Evolutionary conservation across 2,329 filamentous ascomycete species (phyloP).

Genomic region (Xylaria sp.): DNA sequence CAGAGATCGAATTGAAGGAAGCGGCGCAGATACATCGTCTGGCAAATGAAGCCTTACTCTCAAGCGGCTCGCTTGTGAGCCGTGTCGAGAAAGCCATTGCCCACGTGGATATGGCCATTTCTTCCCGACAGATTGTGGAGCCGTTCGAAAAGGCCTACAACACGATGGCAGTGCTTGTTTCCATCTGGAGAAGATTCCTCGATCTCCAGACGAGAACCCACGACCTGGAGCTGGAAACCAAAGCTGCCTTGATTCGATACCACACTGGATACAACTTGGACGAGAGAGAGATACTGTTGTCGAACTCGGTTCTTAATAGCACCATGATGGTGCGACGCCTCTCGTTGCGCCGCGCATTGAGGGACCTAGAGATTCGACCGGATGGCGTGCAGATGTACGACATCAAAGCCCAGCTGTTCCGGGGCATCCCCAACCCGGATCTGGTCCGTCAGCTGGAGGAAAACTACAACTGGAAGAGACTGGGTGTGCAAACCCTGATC

Average conservation of each 20-base stretch:
- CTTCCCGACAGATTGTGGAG: slow-evolving; percentile 8
- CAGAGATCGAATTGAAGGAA: slow-evolving; percentile 20
- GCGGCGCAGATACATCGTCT: slow-evolving; percentile 1
- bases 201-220: slow-evolving; percentile 21
- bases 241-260: slow-evolving; percentile 20
- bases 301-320: slow-evolving; percentile 4
- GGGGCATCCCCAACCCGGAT: slow-evolving; percentile 20
- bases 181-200: slow-evolving; percentile 19
- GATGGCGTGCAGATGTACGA: slow-evolving; percentile 16
- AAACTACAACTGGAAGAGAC: slow-evolving; percentile 19
- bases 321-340: slow-evolving; percentile 8
- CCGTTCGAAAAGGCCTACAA: slow-evolving; percentile 8
- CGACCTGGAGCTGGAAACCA: slow-evolving; percentile 18
- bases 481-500: slow-evolving; percentile 21
- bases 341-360: slow-evolving; percentile 22
- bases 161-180: slow-evolving; percentile 20
- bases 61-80: slow-evolving; percentile 4
- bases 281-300: slow-evolving; percentile 13
- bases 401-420: slow-evolving; percentile 22
- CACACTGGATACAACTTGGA: slow-evolving; percentile 26
- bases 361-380: slow-evolving; percentile 16
- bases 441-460: slow-evolving; percentile 19
- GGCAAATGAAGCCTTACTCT: slow-evolving; percentile 6
- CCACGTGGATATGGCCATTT: slow-evolving; percentile 10
- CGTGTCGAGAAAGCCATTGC: slow-evolving; percentile 17